A percentile compares a stretch with the other conserved stretches of the same genome.
phyloP scores from a whole-genome alignment of 257 asterid species.

The Solanum microdontum region DNA sequence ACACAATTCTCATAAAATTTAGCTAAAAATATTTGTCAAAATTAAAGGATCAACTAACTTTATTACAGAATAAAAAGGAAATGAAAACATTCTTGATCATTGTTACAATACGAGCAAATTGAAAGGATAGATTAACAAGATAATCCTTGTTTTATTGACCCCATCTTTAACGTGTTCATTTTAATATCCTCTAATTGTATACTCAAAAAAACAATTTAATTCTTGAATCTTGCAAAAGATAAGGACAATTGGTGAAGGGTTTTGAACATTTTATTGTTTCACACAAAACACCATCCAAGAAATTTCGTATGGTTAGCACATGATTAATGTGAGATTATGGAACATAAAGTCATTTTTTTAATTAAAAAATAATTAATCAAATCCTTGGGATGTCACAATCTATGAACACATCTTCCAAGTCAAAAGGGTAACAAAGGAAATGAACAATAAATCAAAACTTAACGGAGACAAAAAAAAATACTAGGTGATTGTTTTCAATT shows the following conservation, averaged over 20 bases:
- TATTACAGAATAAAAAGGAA: background rate
- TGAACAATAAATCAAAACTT: background rate
- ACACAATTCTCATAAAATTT: background rate
- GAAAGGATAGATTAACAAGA: background rate
- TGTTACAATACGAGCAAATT: background rate
- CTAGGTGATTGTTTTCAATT: too few relatives aligned
- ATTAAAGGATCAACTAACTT: background rate
- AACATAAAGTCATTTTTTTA: background rate
- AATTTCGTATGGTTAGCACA: background rate
- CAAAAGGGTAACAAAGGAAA: background rate
- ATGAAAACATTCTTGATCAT: background rate
- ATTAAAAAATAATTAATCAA: background rate
- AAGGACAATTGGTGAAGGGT: background rate
- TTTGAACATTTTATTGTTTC: background rate
- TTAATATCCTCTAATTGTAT: background rate
- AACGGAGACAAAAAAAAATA: background rate
- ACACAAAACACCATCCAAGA: background rate
- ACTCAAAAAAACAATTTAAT: background rate
- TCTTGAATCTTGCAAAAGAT: background rate
- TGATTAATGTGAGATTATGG: background rate
- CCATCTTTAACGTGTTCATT: background rate
- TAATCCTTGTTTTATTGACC: background rate
- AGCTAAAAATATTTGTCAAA: background rate
- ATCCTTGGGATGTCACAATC: background rate
- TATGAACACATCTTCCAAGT: background rate